A percentile compares a stretch with the other conserved stretches of the same genome.
Conservation (phyloP, 768 basidiomycete genomes). For the Leccinum pellstonianum region DNA sequence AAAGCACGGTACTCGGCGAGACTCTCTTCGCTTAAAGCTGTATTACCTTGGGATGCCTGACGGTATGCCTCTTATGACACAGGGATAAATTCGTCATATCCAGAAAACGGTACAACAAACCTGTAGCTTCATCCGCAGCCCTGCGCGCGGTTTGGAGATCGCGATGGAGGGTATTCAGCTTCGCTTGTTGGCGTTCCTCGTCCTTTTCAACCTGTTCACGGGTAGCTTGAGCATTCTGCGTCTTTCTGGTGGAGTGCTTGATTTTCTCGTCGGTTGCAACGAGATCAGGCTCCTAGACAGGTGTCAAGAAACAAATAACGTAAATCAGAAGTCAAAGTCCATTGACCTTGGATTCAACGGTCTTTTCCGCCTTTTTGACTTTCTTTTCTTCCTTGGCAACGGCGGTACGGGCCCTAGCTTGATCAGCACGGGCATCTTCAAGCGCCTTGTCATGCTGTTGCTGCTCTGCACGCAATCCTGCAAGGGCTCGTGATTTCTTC, state of each 20-base stretch:
- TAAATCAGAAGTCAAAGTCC: background rate
- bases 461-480: constrained; percentile 67
- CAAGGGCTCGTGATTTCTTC: constrained; percentile 69
- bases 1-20: constrained; percentile 70
- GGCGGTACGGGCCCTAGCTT: constrained; percentile 70
- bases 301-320: background rate
- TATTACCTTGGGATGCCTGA: constrained; percentile 66
- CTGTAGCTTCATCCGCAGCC: constrained; percentile 77
- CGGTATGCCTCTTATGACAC: constrained; percentile 65
- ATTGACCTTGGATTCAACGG: constrained; percentile 75
- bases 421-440: constrained; percentile 71
- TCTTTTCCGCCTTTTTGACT: constrained; percentile 90
- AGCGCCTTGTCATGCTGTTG: constrained; percentile 67
- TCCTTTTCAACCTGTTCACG: constrained; percentile 66
- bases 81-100: background rate
- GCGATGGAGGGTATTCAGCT: constrained; percentile 53
- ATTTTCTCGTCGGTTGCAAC: constrained; percentile 86
- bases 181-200: constrained; percentile 47
- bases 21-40: constrained; percentile 79
- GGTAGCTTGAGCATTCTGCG: constrained; percentile 63
- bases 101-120: constrained; percentile 38
- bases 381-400: constrained; percentile 84
- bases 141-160: constrained; percentile 67
- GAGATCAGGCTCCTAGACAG: constrained; percentile 75
- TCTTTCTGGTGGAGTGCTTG: constrained; percentile 77